Percentiles rank a stretch among this genome's conserved stretches.
phyloP scores from a whole-genome alignment of 2,329 filamentous ascomycete genomes.

The Fonsecaea nubica region DNA sequence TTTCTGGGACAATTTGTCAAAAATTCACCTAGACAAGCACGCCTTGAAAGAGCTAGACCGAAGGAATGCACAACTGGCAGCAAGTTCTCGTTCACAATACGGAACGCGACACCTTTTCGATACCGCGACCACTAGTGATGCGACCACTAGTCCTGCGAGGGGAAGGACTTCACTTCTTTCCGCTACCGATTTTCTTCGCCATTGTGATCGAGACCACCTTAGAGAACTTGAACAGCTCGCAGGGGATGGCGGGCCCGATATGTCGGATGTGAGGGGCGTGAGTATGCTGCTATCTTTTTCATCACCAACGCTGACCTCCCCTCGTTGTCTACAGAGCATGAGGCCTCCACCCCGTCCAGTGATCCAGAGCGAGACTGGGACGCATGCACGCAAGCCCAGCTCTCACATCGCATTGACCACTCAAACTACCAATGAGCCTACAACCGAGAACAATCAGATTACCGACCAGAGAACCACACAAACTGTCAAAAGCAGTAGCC shows the following conservation, averaged over 20 bases:
- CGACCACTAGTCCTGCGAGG: too few relatives aligned
- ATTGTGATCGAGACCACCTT: conserved; percentile 14
- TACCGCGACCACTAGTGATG: not conserved
- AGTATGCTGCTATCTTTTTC: conserved; percentile 28
- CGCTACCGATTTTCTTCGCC: conserved; percentile 10
- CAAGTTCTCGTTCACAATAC: not conserved
- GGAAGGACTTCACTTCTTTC: not conserved
- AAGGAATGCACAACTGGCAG: conserved; percentile 26
- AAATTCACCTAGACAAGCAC: conserved; percentile 37
- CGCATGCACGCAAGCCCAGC: not conserved
- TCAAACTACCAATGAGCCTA: conserved; percentile 15
- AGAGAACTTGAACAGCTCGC: conserved; percentile 42
- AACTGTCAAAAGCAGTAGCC: conserved; percentile 41
- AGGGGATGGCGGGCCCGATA: conserved; percentile 46
- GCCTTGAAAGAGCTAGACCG: conserved; percentile 40
- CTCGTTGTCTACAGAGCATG: conserved; percentile 40
- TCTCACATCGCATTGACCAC: not conserved
- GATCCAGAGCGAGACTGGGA: conserved; percentile 33
- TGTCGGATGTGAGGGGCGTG: conserved; percentile 47
- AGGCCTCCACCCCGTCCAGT: conserved; percentile 26
- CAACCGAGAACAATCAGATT: too few relatives aligned
- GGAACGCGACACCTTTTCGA: conserved; percentile 19
- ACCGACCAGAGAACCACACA: conserved; percentile 28
- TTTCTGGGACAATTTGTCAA: conserved; percentile 42
- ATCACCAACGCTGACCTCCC: conserved; percentile 12